Percentiles rank a stretch among this genome's conserved stretches.
phyloP scores from a whole-genome alignment of 2,329 filamentous ascomycete genomes.

The Beauveria sp. region DNA sequence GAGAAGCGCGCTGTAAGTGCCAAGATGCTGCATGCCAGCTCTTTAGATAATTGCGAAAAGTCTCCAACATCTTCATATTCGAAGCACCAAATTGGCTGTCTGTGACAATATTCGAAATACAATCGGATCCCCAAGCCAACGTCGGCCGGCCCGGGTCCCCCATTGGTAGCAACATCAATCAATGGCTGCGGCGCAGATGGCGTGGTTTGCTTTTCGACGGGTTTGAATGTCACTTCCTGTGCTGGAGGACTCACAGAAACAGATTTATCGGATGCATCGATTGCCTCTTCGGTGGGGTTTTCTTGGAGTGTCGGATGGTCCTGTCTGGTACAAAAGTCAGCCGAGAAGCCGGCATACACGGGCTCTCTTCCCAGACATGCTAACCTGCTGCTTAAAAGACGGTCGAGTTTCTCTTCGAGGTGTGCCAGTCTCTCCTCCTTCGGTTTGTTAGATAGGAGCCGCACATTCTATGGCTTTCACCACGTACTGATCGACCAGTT shows the following conservation, averaged over 20 bases:
- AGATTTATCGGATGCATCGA: constrained; percentile 26
- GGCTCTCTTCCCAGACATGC: not conserved
- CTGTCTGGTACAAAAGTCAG: constrained; percentile 1
- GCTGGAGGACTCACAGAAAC: constrained; percentile 24
- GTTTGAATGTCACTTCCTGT: constrained; percentile 14
- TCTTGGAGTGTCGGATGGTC: constrained; percentile 18
- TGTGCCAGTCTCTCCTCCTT: constrained; percentile 44
- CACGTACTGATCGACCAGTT: constrained; percentile 37
- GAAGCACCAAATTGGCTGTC: constrained; percentile 39
- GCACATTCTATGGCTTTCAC: not conserved
- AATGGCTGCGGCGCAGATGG: constrained; percentile 12
- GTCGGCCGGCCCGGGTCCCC: constrained; percentile 24
- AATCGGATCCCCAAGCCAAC: constrained; percentile 28
- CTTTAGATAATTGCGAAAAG: constrained; percentile 27
- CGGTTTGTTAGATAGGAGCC: constrained; percentile 5
- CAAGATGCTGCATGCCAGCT: constrained; percentile 34
- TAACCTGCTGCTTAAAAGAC: constrained; percentile 35
- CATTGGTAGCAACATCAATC: constrained; percentile 13
- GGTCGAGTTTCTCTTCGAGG: constrained; percentile 44
- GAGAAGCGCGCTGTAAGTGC: constrained; percentile 33
- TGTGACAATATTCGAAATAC: constrained; percentile 36
- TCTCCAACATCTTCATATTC: constrained; percentile 33
- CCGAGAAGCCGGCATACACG: not conserved
- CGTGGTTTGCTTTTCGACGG: constrained; percentile 11
- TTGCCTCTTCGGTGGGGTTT: constrained; percentile 23